phyloP scores from a whole-genome alignment of 345 rosid species.

The Salix exigua region DNA sequence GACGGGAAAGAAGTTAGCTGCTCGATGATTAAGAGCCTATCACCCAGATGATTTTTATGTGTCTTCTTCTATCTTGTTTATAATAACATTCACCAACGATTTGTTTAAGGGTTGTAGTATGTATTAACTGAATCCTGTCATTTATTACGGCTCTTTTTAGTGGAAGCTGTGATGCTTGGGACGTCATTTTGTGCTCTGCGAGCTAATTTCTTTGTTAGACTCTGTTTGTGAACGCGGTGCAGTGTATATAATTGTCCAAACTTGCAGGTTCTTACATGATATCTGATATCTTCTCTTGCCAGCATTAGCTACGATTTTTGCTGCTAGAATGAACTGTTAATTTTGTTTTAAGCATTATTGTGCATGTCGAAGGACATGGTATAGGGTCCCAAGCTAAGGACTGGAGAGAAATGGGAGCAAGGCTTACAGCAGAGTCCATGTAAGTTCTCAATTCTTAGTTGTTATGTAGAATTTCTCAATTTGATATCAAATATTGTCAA shows the following conservation, averaged over 20 bases:
- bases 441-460: not conserved
- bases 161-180: slow-evolving; percentile 2
- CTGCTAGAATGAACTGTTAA: not conserved
- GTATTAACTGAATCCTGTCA: not conserved
- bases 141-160: slow-evolving; percentile 17
- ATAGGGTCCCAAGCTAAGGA: not conserved
- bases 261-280: not conserved
- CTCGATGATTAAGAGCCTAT: slow-evolving; percentile 8
- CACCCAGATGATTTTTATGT: not conserved
- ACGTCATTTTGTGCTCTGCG: not conserved
- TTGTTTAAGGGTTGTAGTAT: not conserved
- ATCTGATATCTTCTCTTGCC: not conserved
- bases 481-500: not conserved
- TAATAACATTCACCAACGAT: not conserved
- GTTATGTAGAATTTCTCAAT: not conserved
- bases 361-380: not conserved
- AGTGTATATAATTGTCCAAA: not conserved
- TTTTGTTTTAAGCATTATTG: not conserved
- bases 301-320: not conserved
- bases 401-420: not conserved
- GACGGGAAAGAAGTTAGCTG: slow-evolving; percentile 16
- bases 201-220: not conserved
- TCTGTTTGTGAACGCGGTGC: not conserved
- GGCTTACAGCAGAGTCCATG: not conserved
- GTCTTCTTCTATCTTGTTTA: not conserved